A percentile compares a stretch with the other conserved stretches of the same genome.
Conservation (phyloP, 495 filamentous ascomycete genomes). For the Aspergillus sparsus region DNA sequence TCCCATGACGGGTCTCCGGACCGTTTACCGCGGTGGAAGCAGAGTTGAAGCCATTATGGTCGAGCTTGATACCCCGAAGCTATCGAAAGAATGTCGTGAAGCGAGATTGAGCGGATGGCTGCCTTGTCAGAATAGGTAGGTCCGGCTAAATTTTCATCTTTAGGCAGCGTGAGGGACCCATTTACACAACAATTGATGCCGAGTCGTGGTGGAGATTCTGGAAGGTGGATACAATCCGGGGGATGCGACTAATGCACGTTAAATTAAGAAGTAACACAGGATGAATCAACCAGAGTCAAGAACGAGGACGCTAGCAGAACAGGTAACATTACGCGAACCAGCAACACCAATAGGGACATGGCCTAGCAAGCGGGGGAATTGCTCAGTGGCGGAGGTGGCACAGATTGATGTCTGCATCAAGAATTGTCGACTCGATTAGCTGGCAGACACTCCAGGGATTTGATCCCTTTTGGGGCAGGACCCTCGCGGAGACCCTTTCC, state of each 20-base stretch:
- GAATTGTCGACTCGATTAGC: constrained; percentile 5
- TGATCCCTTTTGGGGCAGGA: background rate
- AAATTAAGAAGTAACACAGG: constrained; percentile 13
- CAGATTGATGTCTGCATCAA: constrained; percentile 11
- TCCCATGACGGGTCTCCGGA: constrained; percentile 18
- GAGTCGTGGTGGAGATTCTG: background rate
- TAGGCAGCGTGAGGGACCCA: background rate
- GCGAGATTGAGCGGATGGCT: constrained; percentile 4
- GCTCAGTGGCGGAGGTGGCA: constrained; percentile 5
- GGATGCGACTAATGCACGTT: constrained; percentile 5
- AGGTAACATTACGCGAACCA: constrained; percentile 9
- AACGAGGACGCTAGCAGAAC: background rate
- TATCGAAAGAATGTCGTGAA: background rate
- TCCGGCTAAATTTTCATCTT: background rate
- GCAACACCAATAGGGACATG: background rate
- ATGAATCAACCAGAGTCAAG: background rate
- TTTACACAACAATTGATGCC: background rate
- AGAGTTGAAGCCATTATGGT: constrained; percentile 4
- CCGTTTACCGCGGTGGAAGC: constrained; percentile 13
- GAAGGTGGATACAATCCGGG: constrained; percentile 5
- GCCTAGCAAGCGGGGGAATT: background rate
- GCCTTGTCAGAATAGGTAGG: constrained; percentile 23
- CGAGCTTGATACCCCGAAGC: background rate
- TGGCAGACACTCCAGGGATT: background rate
- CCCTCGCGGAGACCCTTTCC: background rate